These are phyloP conservation scores for Euphorbia celastroides DNA, from an alignment of 441 rosid species.

Conservation along the genomic window DNA sequence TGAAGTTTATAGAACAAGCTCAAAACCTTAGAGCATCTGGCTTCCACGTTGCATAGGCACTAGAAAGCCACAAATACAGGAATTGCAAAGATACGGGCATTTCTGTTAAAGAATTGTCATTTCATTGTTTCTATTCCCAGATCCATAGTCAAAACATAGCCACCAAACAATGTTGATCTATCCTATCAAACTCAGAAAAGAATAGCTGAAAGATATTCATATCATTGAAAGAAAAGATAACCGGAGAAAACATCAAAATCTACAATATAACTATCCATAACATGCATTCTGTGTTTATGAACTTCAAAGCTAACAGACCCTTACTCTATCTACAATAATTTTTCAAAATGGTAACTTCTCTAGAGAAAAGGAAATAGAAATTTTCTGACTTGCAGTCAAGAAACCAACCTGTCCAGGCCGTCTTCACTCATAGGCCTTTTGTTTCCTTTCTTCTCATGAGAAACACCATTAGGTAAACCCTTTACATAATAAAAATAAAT, in stretches of 20 bases:
- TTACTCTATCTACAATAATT: neutral
- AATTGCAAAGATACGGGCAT: neutral
- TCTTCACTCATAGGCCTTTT: constrained; percentile 66
- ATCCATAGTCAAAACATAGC: neutral
- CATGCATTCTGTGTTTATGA: neutral
- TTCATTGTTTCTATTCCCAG: neutral
- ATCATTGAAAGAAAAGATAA: neutral
- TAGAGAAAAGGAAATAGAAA: neutral
- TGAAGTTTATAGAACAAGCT: neutral
- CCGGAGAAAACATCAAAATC: neutral
- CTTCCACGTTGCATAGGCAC: neutral
- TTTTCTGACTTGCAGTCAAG: neutral
- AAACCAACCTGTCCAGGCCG: constrained; percentile 69
- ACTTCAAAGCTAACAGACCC: neutral
- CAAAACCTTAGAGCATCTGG: neutral
- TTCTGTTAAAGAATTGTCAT: neutral
- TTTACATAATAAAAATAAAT: constrained; percentile 29
- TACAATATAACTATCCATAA: neutral
- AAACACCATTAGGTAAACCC: constrained; percentile 85
- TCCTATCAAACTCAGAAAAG: neutral
- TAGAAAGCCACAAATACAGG: neutral
- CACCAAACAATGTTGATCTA: neutral
- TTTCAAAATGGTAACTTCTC: neutral
- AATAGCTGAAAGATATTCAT: neutral
- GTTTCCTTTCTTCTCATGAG: constrained; percentile 81